A percentile compares a stretch with the other conserved stretches of the same genome.
Conservation (phyloP, 2,329 filamentous ascomycete species). For the Xylaria hypoxylon region DNA sequence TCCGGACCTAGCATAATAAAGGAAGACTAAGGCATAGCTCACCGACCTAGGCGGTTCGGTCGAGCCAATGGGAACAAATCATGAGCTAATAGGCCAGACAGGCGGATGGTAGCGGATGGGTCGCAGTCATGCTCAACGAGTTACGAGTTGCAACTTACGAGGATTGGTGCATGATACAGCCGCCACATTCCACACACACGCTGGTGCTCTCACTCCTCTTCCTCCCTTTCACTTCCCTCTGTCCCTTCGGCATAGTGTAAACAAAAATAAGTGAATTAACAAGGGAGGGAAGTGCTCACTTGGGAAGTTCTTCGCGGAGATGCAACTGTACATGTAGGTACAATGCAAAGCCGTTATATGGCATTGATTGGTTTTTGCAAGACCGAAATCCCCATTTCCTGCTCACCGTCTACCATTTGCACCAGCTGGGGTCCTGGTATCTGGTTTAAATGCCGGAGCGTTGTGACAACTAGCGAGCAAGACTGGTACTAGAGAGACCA, state of each 20-base stretch:
- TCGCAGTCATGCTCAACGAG: conserved; percentile 9
- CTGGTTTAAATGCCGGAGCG: not conserved
- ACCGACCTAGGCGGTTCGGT: conserved; percentile 6
- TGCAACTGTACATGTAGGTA: not conserved
- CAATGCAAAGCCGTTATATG: not conserved
- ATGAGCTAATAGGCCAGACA: conserved; percentile 6
- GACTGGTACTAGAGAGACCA: not conserved
- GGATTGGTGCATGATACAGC: conserved; percentile 23
- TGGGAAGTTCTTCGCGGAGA: conserved; percentile 2
- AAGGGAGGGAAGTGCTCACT: not conserved
- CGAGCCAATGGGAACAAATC: conserved; percentile 25
- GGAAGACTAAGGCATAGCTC: conserved; percentile 21
- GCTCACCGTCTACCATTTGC: conserved; percentile 2
- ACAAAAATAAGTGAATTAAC: not conserved
- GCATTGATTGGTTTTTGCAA: not conserved
- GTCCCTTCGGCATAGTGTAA: not conserved
- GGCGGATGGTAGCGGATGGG: conserved; percentile 13
- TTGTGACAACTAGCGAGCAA: not conserved
- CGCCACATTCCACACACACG: conserved; percentile 1
- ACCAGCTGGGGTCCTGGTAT: not conserved
- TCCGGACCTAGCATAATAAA: conserved; percentile 27
- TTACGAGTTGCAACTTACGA: not conserved
- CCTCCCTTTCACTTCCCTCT: not conserved
- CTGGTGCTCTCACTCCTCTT: conserved; percentile 4
- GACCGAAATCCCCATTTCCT: not conserved